A percentile compares a stretch with the other conserved stretches of the same genome.
These are phyloP conservation scores for Aleurites moluccanus DNA, from an alignment of 441 rosid genomes.

Conservation along the genomic window DNA sequence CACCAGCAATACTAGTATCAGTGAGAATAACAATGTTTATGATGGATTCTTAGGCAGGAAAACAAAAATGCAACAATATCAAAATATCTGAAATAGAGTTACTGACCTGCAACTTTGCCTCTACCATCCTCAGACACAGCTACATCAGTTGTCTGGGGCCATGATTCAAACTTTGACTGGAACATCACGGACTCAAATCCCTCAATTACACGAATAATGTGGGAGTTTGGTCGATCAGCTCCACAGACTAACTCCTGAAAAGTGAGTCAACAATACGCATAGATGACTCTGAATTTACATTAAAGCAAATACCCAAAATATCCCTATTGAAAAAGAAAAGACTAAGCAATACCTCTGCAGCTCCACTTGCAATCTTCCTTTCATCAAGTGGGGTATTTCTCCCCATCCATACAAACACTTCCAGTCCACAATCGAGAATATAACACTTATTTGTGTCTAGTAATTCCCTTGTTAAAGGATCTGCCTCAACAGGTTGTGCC, in stretches of 20 bases:
- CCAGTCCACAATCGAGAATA: slow-evolving; percentile 78
- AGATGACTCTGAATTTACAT: slow-evolving; percentile 17
- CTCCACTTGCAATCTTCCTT: slow-evolving; percentile 79
- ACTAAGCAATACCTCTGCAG: slow-evolving; percentile 64
- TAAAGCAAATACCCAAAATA: slow-evolving; percentile 17
- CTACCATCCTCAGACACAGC: slow-evolving; percentile 87
- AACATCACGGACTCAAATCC: slow-evolving; percentile 94
- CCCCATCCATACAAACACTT: slow-evolving; percentile 94
- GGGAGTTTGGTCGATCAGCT: slow-evolving; percentile 58
- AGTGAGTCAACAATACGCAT: slow-evolving; percentile 22
- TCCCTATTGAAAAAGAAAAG: slow-evolving; percentile 18
- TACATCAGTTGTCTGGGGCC: slow-evolving; percentile 63
- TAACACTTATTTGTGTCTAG: slow-evolving; percentile 78
- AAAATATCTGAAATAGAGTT: slow-evolving; percentile 19
- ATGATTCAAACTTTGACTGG: slow-evolving; percentile 80
- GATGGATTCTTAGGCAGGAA: neutral
- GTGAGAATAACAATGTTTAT: slow-evolving; percentile 4
- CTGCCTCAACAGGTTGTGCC: slow-evolving; percentile 59
- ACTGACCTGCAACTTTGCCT: slow-evolving; percentile 95
- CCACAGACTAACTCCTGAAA: slow-evolving; percentile 60
- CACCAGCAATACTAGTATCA: neutral
- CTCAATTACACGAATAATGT: slow-evolving; percentile 78
- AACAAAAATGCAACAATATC: slow-evolving; percentile 3
- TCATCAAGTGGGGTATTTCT: slow-evolving; percentile 72
- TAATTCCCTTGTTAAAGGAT: slow-evolving; percentile 69